Base-by-base conservation (phyloP, 2,329 filamentous ascomycete genomes). In the Fonsecaea nubica region DNA sequence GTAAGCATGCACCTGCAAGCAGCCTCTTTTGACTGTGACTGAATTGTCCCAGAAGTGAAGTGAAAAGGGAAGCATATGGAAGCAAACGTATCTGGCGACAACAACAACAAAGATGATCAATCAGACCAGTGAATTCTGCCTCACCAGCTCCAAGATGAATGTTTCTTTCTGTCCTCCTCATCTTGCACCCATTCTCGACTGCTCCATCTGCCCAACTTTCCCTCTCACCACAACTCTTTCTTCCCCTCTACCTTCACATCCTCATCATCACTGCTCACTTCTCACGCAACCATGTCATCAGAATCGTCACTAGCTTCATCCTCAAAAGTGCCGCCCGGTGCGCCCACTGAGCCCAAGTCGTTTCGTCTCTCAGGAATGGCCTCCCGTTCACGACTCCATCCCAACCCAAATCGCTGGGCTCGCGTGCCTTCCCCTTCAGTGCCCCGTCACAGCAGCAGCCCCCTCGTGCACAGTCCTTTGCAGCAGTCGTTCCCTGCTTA, bases 401-500 rank as follows among this genome's bases (percentile, higher is more conserved):
- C 50, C 7, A 48, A 32, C 21, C 52, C 36, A 12, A 32, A 15
- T 36, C 8, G 25, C 10, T 45, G 52, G 52, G 25, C 33, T 48
- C 60, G 36, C 36, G 33, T 30, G 33, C 48, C 48, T 40, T 62
- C 58, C 15, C 58, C 58, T 54, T 40, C 58, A 35, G 36, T 30
- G 12, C 25, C 54, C 55, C 66, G 66, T 38, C 63, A 69, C 12
- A 64, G 45, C 54, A 69, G 62, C 64, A 69, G 60, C 18, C 67
- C 64, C 13, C 42, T 67, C 42, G 58, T 62, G 13, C 64, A 57
- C 52, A 69, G 64, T 40, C 67, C 67, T 12, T 40, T 69, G 9
- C 67, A 67, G 59, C 64, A 69, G 52, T 69, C 67, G 5, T 69
- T 69, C 38, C 58, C 64, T 18, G 60, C 67, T n/a, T 65, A 55